Evolutionary conservation across 768 basidiomycete genomes (phyloP).

Genomic region (Dioszegia hungarica): DNA sequence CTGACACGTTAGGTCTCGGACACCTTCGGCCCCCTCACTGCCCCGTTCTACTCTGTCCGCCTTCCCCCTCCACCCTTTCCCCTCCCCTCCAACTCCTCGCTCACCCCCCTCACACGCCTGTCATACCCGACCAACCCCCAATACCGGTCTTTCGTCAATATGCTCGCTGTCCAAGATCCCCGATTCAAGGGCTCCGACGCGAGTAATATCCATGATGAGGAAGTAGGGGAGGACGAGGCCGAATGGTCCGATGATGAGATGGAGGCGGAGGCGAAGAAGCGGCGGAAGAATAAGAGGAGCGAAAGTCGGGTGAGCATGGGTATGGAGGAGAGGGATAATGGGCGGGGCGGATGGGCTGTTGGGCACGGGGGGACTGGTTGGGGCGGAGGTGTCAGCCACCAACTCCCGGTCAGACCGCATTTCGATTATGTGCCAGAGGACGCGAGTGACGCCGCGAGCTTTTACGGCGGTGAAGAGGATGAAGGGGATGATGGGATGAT

Average conservation of each 20-base stretch:
- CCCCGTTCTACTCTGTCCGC: conserved; percentile 83
- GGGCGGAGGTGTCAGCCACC: background rate
- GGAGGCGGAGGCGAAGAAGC: conserved; percentile 67
- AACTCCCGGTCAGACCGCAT: conserved; percentile 37
- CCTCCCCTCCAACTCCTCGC: conserved; percentile 26
- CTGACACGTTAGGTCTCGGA: conserved; percentile 66
- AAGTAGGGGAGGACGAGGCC: conserved; percentile 78
- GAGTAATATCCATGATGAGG: conserved; percentile 90
- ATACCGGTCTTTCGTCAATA: conserved; percentile 73
- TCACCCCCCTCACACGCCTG: conserved; percentile 53
- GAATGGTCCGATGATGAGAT: conserved; percentile 96
- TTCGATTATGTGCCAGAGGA: conserved; percentile 38
- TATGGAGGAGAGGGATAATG: too few relatives aligned
- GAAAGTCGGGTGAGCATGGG: too few relatives aligned
- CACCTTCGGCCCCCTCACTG: conserved; percentile 88
- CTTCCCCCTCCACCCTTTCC: conserved; percentile 61
- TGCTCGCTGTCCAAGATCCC: conserved; percentile 59
- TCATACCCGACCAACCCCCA: conserved; percentile 70
- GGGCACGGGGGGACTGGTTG: background rate
- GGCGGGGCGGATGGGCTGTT: background rate
- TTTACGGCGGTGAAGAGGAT: conserved; percentile 20
- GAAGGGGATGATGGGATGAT: conserved; percentile 13
- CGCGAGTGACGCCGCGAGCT: conserved; percentile 17
- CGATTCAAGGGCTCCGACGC: conserved; percentile 83
- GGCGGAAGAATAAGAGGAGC: conserved; percentile 34